A percentile compares a stretch with the other conserved stretches of the same genome.
Conservation (phyloP, 768 basidiomycete genomes). For the Rhodotorula sphaerocarpa region DNA sequence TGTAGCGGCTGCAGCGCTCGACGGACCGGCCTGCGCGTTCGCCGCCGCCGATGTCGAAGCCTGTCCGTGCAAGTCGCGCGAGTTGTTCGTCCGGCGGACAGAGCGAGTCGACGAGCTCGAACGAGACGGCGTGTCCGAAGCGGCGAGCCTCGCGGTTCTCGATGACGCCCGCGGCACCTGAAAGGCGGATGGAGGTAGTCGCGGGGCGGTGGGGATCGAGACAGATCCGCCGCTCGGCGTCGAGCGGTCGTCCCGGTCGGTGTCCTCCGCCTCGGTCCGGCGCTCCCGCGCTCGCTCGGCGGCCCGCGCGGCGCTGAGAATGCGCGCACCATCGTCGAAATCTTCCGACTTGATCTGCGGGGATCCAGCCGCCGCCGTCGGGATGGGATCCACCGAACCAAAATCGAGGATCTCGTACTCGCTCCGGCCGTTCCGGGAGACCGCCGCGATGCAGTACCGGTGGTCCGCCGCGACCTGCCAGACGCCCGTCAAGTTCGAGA, state of each 20-base stretch:
- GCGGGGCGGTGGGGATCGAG: neutral
- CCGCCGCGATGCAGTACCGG: slow-evolving; percentile 83
- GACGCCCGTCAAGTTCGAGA: slow-evolving; percentile 85
- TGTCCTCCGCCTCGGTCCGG: neutral
- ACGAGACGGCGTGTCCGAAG: neutral
- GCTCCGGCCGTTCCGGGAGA: slow-evolving; percentile 42
- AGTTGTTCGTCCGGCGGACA: neutral
- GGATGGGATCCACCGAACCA: slow-evolving; percentile 8
- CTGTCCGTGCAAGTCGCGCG: slow-evolving; percentile 2
- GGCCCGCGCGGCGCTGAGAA: neutral
- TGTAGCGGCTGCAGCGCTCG: neutral
- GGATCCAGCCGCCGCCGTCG: neutral
- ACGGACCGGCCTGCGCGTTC: neutral
- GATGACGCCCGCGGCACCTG: too few species aligned
- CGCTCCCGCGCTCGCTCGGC: neutral
- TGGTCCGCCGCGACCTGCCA: slow-evolving; percentile 98
- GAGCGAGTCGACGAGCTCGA: neutral
- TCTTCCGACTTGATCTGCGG: slow-evolving; percentile 3
- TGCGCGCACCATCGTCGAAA: neutral
- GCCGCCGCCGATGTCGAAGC: neutral
- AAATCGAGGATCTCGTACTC: slow-evolving; percentile 46
- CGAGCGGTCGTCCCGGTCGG: neutral
- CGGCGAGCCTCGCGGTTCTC: too few species aligned
- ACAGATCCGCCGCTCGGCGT: neutral
- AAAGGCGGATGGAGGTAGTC: neutral